These are phyloP conservation scores for Mycena sp. DNA, from an alignment of 1,284 basidiomycete genomes.

Conservation along the genomic window DNA sequence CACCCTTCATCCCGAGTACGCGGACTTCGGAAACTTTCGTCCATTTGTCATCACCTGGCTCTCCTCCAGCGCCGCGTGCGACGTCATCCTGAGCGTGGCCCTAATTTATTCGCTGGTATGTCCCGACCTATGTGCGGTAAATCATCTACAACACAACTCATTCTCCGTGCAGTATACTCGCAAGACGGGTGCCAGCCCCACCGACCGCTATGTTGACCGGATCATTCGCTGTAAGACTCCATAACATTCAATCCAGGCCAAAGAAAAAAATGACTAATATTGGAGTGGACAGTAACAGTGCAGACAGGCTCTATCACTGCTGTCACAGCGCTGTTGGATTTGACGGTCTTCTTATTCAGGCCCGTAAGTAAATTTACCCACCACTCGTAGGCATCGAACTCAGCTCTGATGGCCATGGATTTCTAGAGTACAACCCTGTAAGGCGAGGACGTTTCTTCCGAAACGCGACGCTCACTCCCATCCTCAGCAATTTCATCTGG, in stretches of 20 bases:
- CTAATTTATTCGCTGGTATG: constrained; percentile 37
- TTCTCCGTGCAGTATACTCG: neutral
- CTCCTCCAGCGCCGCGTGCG: constrained; percentile 37
- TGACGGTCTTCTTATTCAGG: constrained; percentile 2
- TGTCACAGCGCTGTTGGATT: constrained; percentile 8
- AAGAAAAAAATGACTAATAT: neutral
- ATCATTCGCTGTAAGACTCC: constrained; percentile 16
- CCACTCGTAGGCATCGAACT: neutral
- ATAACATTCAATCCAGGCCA: neutral
- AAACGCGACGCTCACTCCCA: neutral
- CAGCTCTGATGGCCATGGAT: neutral
- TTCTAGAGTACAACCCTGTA: constrained; percentile 8
- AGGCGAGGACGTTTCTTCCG: neutral
- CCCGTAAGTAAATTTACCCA: neutral
- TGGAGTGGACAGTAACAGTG: constrained; percentile 9
- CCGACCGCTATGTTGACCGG: constrained; percentile 13
- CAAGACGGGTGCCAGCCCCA: neutral
- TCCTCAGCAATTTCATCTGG: constrained; percentile 12
- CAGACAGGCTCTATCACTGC: constrained; percentile 21
- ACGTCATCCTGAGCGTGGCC: constrained; percentile 41
- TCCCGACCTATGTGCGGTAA: too few relatives aligned
- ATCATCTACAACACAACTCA: neutral
- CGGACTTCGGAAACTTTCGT: constrained; percentile 26
- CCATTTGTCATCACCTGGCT: constrained; percentile 42
- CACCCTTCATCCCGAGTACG: constrained; percentile 29